phyloP scores from a whole-genome alignment of 495 filamentous ascomycete species.

The Tetracladium setigerum region DNA sequence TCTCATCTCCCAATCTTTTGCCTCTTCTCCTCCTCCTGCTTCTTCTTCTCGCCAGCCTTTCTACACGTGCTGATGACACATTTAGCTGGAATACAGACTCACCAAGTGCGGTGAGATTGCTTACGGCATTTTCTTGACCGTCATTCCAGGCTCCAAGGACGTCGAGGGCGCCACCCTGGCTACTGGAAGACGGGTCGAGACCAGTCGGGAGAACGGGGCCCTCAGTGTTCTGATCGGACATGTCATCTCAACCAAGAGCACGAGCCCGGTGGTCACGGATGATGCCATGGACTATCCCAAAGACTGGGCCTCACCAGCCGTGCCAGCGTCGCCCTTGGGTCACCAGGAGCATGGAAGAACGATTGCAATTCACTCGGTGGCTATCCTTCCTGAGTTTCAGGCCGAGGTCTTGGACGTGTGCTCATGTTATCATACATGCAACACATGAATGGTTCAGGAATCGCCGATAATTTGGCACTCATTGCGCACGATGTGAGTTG shows the following conservation, averaged over 20 bases:
- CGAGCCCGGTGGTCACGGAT: conserved; percentile 57
- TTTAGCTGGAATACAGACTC: conserved; percentile 76
- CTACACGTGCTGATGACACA: neutral
- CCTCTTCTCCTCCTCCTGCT: neutral
- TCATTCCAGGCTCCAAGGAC: conserved; percentile 34
- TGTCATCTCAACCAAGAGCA: conserved; percentile 66
- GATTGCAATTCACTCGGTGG: conserved; percentile 74
- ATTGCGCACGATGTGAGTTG: conserved; percentile 62
- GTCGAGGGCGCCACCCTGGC: conserved; percentile 40
- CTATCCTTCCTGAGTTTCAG: conserved; percentile 71
- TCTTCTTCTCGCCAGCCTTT: neutral
- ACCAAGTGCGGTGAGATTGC: conserved; percentile 69
- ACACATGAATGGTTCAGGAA: conserved; percentile 47
- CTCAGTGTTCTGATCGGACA: conserved; percentile 70
- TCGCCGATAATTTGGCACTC: conserved; percentile 67
- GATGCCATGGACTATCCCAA: conserved; percentile 64
- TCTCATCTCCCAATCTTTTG: conserved; percentile 1
- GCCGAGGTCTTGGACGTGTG: conserved; percentile 65
- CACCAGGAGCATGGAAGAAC: conserved; percentile 70
- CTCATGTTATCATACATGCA: conserved; percentile 72
- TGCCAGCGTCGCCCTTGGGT: conserved; percentile 28
- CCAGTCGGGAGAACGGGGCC: conserved; percentile 35
- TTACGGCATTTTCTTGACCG: conserved; percentile 69
- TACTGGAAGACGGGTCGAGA: conserved; percentile 38
- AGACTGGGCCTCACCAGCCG: conserved; percentile 45